Conservation (phyloP, 2,329 filamentous ascomycete genomes). For the Boeremia exigua region DNA sequence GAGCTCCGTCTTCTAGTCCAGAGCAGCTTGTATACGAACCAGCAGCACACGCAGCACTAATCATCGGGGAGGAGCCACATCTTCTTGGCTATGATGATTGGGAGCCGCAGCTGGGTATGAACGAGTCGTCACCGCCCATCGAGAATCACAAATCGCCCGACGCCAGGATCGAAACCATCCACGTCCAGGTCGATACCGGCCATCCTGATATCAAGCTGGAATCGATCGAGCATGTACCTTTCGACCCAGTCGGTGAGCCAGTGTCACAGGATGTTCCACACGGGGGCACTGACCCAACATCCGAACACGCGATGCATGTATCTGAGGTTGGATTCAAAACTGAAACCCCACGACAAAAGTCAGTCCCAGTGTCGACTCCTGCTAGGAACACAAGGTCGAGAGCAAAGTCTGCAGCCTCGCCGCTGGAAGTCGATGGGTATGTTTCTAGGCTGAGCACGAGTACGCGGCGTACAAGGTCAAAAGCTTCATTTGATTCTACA, state of each 20-base stretch:
- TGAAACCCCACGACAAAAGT: conserved; percentile 24
- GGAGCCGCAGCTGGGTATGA: conserved; percentile 10
- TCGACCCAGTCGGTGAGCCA: conserved; percentile 12
- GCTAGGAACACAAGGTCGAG: conserved; percentile 44
- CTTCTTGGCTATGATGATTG: background rate
- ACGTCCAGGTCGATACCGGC: background rate
- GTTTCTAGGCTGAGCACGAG: conserved; percentile 15
- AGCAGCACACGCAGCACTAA: background rate
- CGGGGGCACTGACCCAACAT: background rate
- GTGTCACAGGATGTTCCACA: conserved; percentile 4
- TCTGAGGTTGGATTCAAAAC: conserved; percentile 31
- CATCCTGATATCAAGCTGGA: conserved; percentile 38
- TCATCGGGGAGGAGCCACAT: background rate
- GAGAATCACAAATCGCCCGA: conserved; percentile 10
- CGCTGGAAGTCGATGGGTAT: conserved; percentile 23
- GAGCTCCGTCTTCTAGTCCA: background rate
- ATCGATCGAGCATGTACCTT: conserved; percentile 35
- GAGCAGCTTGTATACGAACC: background rate
- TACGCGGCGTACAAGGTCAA: conserved; percentile 22
- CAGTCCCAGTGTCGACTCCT: conserved; percentile 33
- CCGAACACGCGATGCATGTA: conserved; percentile 24
- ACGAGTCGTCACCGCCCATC: conserved; percentile 14
- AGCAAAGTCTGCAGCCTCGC: conserved; percentile 32
- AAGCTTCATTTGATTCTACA: conserved; percentile 23
- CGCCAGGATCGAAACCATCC: background rate